Evolutionary conservation across 768 basidiomycete species (phyloP), one percentile per base, ranked within the genome.

Genomic region (Coprinopsis strossmayeri): DNA sequence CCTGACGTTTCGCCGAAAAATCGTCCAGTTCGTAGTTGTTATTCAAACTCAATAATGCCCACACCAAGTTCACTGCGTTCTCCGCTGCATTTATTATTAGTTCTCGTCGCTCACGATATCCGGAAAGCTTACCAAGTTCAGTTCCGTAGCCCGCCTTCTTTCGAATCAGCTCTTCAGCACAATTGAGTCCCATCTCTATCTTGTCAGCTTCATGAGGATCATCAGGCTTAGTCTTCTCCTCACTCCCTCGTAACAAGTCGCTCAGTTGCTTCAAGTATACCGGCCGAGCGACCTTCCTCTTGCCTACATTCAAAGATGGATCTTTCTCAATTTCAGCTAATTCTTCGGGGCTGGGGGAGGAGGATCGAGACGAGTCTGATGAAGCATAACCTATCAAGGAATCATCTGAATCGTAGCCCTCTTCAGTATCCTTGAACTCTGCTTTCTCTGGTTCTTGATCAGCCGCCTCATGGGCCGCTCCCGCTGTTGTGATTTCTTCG

Each of bases 211-310:
- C 80, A 30, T 81, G 76, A 10, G 76, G 71, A 32, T 78, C 79
- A 44, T 84, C 73, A 17, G 74, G 73, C 26, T 72, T 64, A 49
- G 73, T 67, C 35, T 73, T 58, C 2, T 71, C 69, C n/a, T 73
- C 74, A 12, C 73, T 76, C 15, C 74, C 74, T 27, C 84, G 77
- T n/a, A 98, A 67, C 57, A 96, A 69, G 42, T 80, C 79, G 3
- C 82, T 82, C 3, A 99, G 72, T 59, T 97, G 93, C 5, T 77
- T 77, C 11, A 98, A 79, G 63, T 97, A 99, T 7, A 98, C 89
- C 0, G 96, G 96, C 15, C 82, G 76, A n/a, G 74, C 60, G 12
- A 87, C 72, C 57, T 84, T 91, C 65, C 82, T 84, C 27, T 65
- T 66, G 5, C 81, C 82, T 5, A 88, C 73, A 40, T 76, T 79